Conservation (phyloP, 2,329 filamentous ascomycete genomes). For the Colletotrichum sp. region DNA sequence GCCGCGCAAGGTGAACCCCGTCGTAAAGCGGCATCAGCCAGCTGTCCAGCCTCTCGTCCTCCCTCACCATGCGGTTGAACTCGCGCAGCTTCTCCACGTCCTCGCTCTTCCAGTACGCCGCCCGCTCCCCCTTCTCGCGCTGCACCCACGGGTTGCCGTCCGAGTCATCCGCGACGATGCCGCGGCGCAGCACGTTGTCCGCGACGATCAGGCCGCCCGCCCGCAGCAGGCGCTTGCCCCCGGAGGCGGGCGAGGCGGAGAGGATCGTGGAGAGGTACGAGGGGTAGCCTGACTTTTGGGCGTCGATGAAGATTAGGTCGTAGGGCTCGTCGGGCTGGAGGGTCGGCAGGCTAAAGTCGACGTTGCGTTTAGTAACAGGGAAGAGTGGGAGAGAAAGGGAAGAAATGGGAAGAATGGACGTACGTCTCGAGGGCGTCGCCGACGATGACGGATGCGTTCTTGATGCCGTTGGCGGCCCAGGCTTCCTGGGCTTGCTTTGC, state of each 20-base stretch:
- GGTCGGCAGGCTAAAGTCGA: constrained; percentile 30
- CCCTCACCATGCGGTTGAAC: constrained; percentile 25
- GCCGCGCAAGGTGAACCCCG: constrained; percentile 42
- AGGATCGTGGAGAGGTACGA: constrained; percentile 52
- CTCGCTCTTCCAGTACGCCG: constrained; percentile 22
- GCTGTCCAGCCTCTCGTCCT: constrained; percentile 40
- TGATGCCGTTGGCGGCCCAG: constrained; percentile 42
- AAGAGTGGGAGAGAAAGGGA: not conserved
- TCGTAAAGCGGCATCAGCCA: constrained; percentile 49
- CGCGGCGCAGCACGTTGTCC: constrained; percentile 58
- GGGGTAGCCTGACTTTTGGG: constrained; percentile 58
- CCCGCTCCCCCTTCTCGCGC: constrained; percentile 11
- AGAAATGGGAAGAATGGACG: constrained; percentile 22
- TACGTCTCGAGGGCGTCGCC: constrained; percentile 54
- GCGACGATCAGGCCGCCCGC: constrained; percentile 56
- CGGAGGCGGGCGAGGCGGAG: constrained; percentile 42
- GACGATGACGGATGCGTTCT: constrained; percentile 51
- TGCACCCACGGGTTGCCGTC: constrained; percentile 20
- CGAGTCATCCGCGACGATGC: constrained; percentile 46
- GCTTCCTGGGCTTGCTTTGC: constrained; percentile 44
- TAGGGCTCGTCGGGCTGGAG: constrained; percentile 47
- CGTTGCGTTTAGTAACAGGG: not conserved
- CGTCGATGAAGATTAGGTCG: constrained; percentile 60
- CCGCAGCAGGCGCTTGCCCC: constrained; percentile 45
- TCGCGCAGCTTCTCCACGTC: constrained; percentile 22